These are phyloP conservation scores for Torrubiella hemipterigena DNA, from an alignment of 2,329 filamentous ascomycete genomes.

Conservation along the genomic window DNA sequence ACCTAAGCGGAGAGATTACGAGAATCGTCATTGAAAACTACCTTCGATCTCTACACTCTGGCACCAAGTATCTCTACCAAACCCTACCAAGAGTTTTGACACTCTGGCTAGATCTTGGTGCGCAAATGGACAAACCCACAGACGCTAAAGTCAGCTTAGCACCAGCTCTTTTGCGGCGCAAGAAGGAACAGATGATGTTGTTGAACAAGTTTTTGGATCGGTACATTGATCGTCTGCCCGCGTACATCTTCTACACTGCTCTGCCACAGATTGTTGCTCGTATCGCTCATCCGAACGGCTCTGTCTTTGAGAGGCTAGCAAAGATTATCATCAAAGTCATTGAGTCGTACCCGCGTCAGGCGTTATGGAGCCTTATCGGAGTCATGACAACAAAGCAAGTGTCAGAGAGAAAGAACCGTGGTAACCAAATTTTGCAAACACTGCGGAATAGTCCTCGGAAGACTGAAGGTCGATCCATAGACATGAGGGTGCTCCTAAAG, in stretches of 20 bases:
- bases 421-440: slow-evolving; percentile 37
- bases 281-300: slow-evolving; percentile 72
- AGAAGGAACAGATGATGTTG: slow-evolving; percentile 53
- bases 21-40: slow-evolving; percentile 93
- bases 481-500: slow-evolving; percentile 60
- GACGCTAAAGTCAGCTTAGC: slow-evolving; percentile 42
- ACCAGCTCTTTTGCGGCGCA: slow-evolving; percentile 37
- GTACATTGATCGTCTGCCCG: slow-evolving; percentile 59
- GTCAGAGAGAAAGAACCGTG: slow-evolving; percentile 47
- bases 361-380: slow-evolving; percentile 81
- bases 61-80: slow-evolving; percentile 93
- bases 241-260: slow-evolving; percentile 70
- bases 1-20: slow-evolving; percentile 69
- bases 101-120: slow-evolving; percentile 85
- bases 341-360: slow-evolving; percentile 75
- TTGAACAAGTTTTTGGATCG: slow-evolving; percentile 70
- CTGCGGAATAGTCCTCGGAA: slow-evolving; percentile 37
- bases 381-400: slow-evolving; percentile 70
- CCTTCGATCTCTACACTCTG: slow-evolving; percentile 71
- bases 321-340: slow-evolving; percentile 82
- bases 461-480: slow-evolving; percentile 36
- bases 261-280: slow-evolving; percentile 92
- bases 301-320: slow-evolving; percentile 66
- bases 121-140: slow-evolving; percentile 53
- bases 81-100: slow-evolving; percentile 86